Evolutionary conservation across 2,329 filamentous ascomycete species (phyloP).

Genomic region (Colletotrichum brevisporum): DNA sequence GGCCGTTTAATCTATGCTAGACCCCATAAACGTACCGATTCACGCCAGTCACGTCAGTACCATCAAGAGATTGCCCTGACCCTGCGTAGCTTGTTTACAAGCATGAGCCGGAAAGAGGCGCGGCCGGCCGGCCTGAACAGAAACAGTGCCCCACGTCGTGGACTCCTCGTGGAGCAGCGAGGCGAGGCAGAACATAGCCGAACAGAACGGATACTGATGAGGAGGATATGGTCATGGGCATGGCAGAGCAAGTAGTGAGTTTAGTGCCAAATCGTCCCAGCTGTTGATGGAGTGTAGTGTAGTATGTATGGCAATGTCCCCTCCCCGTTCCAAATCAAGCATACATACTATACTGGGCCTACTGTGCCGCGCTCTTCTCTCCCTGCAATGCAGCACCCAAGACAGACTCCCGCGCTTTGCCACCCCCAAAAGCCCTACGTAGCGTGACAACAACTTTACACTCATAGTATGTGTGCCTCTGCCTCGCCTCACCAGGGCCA

Average conservation of each 20-base stretch:
- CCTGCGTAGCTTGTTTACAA: slow-evolving; percentile 2
- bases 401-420: slow-evolving; percentile 21
- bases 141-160: not conserved
- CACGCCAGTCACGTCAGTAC: slow-evolving; percentile 18
- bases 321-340: too few species aligned
- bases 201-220: not conserved
- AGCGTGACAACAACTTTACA: too few species aligned
- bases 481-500: not conserved
- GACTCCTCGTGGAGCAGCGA: slow-evolving; percentile 9
- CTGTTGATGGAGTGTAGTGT: too few species aligned
- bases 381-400: slow-evolving; percentile 9
- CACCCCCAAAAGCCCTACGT: slow-evolving; percentile 12
- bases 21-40: slow-evolving; percentile 10
- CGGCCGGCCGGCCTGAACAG: not conserved
- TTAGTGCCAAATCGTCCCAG: too few species aligned
- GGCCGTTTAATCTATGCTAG: slow-evolving; percentile 20
- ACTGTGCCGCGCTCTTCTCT: slow-evolving; percentile 3
- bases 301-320: too few species aligned
- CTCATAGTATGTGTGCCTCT: not conserved
- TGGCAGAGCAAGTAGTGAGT: too few species aligned
- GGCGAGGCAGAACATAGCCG: slow-evolving; percentile 17
- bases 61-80: not conserved
- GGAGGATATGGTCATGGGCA: too few species aligned
- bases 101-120: slow-evolving; percentile 13
- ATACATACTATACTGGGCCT: too few species aligned